Evolutionary conservation across 2,329 filamentous ascomycete species (phyloP), one percentile per base, ranked within the genome.

Genomic region (Hymenoscyphus linearis): DNA sequence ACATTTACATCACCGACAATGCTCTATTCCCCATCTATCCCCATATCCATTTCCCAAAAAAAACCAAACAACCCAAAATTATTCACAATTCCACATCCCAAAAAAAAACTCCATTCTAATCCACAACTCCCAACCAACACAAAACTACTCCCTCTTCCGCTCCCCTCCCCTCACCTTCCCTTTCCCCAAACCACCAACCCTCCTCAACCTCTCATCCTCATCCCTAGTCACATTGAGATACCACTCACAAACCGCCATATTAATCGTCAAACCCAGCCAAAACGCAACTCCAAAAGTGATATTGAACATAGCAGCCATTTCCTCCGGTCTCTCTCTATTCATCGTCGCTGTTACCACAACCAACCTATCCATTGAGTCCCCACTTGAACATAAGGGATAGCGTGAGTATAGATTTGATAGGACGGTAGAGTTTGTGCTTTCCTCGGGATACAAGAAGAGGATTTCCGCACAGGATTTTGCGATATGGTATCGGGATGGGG

Each of bases 141-240:
- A 14, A 40, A 40, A 4, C 37, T 47, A 47, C 40, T 47, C 40
- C 4, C 6, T 22, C 40, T 47, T 47, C 35, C 26, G 54, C 26
- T 61, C 52, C 55, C 57, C 50, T 7, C 35, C 57, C 37, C 26
- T 34, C 5, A 55, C 55, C 53, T 55, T 62, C 60, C 64, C 60
- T 54, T 35, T 64, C 4, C 37, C 2, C 35, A 31, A 44, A n/a
- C 53, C 50, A n/a, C 53, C 50, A 40, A 60, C 6, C 36, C 58
- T 62, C 58, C 52, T 60, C 58, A 62, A 44, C 14, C 58, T 55
- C 36, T 62, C 61, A 52, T 57, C 52, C 27, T 62, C 58, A 44
- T 55, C 61, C 25, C 35, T 58, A 44, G 61, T 62, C 3, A 9
- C 16, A 10, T 47, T 31, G 36, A 62, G 44, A 60, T 62, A 62